Evolutionary conservation across 1,139 yeast genomes (phyloP), one percentile per base, ranked within the genome.

Genomic region (Taphrina communis): DNA sequence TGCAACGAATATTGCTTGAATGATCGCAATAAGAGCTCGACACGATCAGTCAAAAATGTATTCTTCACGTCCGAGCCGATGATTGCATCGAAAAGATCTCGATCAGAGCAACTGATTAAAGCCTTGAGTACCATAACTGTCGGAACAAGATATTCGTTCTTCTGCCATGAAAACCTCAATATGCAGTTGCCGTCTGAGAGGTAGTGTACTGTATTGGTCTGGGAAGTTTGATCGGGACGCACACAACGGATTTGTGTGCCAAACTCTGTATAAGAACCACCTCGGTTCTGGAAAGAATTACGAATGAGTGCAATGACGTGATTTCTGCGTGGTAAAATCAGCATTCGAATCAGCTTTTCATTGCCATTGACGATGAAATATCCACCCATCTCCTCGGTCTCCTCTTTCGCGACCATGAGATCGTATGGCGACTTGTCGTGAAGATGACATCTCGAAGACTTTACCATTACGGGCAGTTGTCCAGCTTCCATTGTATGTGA

Each of bases 281-380:
- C 99, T 83, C 99, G 88, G 80, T 92, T 92, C 67, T 88, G 88
- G 77, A 94, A 94, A 19, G 97, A 89, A 44, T 97, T 96, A 81
- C 99, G 91, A 71, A 92, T 88, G 75, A 94, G 87, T 9, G 98
- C 98, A 97, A 94, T 91, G 25, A 98, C 96, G 77, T 92, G 98
- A 79, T 95, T 94, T 79, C 99, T 85, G 80, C 98, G 88, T 81
- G 94, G 99, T 25, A 94, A 97, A 82, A 94, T 92, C 79, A 95
- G 86, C 98, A 94, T 91, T 81, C 99, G 90, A 75, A 94, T 87
- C 75, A 94, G 83, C 80, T 94, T 95, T 79, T 94, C 99, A 75
- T 93, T 92, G 82, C 99, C 99, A 77, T 94, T 94, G 71, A 94
- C 94, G 74, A 94, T 86, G 78, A 95, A 94, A 79, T 94, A 94